Conservation (phyloP, 331 rosid species). For the Pyracantha coccinea region DNA sequence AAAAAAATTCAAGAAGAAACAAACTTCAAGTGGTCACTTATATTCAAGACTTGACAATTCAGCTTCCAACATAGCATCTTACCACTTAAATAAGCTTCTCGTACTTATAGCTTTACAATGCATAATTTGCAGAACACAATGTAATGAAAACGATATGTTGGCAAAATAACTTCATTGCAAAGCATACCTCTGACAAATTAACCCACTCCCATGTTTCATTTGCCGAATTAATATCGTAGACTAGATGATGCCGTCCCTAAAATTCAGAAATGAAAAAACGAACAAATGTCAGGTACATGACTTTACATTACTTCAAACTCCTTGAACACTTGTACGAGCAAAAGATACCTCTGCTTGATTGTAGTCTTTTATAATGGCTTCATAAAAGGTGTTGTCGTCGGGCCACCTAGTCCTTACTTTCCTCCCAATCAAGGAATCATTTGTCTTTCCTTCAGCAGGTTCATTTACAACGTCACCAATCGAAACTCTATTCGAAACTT, state of each 20-base stretch:
- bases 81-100: not conserved
- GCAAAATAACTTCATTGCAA: slow-evolving; percentile 2
- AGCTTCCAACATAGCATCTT: not conserved
- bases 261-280: not conserved
- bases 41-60: not conserved
- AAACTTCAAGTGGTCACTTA: not conserved
- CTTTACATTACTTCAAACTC: slow-evolving; percentile 2
- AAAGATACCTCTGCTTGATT: slow-evolving; percentile 52
- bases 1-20: not conserved
- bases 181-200: slow-evolving; percentile 77
- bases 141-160: not conserved
- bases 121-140: not conserved
- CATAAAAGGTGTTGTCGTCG: slow-evolving; percentile 88
- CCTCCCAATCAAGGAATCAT: slow-evolving; percentile 63
- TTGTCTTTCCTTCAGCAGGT: slow-evolving; percentile 48
- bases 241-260: slow-evolving; percentile 79
- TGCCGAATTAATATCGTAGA: slow-evolving; percentile 61
- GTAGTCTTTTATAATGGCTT: slow-evolving; percentile 68
- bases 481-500: slow-evolving; percentile 51
- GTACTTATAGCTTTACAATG: not conserved
- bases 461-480: slow-evolving; percentile 41
- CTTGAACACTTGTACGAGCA: slow-evolving; percentile 1
- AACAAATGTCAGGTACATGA: not conserved
- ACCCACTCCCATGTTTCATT: slow-evolving; percentile 87
- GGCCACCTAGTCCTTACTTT: slow-evolving; percentile 95